Conservation (phyloP, 2,329 filamentous ascomycete genomes). For the Ceratocystis cubensis region DNA sequence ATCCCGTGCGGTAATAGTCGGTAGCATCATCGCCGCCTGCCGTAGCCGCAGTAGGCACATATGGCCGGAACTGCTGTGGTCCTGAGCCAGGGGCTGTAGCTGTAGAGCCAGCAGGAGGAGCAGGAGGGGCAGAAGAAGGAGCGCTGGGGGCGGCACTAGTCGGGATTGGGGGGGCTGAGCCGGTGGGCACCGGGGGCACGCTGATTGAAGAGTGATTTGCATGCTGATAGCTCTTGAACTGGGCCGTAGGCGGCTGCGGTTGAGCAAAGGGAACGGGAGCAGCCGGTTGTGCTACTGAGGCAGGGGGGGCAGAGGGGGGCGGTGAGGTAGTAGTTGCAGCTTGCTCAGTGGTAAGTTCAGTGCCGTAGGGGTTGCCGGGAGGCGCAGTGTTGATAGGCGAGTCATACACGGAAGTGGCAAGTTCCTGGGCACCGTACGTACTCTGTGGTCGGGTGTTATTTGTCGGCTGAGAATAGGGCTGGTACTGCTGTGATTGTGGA, state of each 20-base stretch:
- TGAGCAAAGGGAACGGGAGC: slow-evolving; percentile 14
- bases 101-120: not conserved
- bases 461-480: slow-evolving; percentile 38
- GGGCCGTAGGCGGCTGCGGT: slow-evolving; percentile 24
- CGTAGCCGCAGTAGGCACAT: slow-evolving; percentile 39
- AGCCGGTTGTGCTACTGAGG: not conserved
- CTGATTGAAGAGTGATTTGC: slow-evolving; percentile 22
- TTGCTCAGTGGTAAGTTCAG: slow-evolving; percentile 24
- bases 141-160: slow-evolving; percentile 36
- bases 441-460: slow-evolving; percentile 48
- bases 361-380: slow-evolving; percentile 32
- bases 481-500: slow-evolving; percentile 33
- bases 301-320: slow-evolving; percentile 28
- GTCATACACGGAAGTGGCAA: slow-evolving; percentile 66
- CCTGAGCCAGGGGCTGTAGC: not conserved
- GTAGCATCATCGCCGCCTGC: slow-evolving; percentile 35
- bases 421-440: slow-evolving; percentile 62
- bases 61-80: slow-evolving; percentile 32
- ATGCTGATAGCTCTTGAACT: slow-evolving; percentile 17
- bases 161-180: slow-evolving; percentile 27
- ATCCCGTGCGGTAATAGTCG: slow-evolving; percentile 40
- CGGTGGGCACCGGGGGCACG: slow-evolving; percentile 34
- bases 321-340: slow-evolving; percentile 26
- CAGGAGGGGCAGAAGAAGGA: not conserved
- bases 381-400: slow-evolving; percentile 49